Base-by-base conservation (phyloP, 805 yeast species). In the Maudiozyma bulderi region DNA sequence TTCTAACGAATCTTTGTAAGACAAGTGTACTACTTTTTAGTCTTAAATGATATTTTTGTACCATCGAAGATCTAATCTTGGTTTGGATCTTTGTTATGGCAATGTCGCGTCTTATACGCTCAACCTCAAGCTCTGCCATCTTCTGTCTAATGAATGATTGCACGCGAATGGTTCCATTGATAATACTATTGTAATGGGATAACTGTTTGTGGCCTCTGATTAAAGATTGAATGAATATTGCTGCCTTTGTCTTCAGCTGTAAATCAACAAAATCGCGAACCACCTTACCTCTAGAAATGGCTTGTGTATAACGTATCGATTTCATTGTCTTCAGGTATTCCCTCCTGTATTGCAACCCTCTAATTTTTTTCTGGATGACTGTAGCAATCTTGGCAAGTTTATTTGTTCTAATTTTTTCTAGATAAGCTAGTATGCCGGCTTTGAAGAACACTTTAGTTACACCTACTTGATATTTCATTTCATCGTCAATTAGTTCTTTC, bases 341-440 rank as follows among this genome's bases (percentile, higher is more conserved):
- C 49, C 77, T 74, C 59, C 93, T 84, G 65, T 77, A 79, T 56
- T 76, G 71, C 30, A 74, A 68, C 62, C 79, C 84, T 61, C 86
- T 78, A 60, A 91, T 72, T 56, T 85, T 79, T 75, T 87, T 88
- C 70, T 93, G 98, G 54, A 91, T 83, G 68, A 84, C 70, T 8
- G 81, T 81, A 3, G 96, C 96, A 45, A 95, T 81, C 44, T 71
- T 76, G 59, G 76, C 76, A 51, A 89, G 76, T 59, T 87, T 86
- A 53, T 82, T 86, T 20, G 87, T 72, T 66, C 98, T 81, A 59
- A 84, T 68, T 55, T 87, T 87, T 68, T 91, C 99, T 58, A 91
- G 75, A 54, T 80, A 81, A 4, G 98, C 98, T 65, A 93, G 75
- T 84, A 91, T 85, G 62, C 99, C 98, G 30, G 98, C 97, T 62